Percentiles rank a stretch among this genome's conserved stretches.
Conservation (phyloP, 2,329 filamentous ascomycete genomes). For the Fusarium subtropicale region DNA sequence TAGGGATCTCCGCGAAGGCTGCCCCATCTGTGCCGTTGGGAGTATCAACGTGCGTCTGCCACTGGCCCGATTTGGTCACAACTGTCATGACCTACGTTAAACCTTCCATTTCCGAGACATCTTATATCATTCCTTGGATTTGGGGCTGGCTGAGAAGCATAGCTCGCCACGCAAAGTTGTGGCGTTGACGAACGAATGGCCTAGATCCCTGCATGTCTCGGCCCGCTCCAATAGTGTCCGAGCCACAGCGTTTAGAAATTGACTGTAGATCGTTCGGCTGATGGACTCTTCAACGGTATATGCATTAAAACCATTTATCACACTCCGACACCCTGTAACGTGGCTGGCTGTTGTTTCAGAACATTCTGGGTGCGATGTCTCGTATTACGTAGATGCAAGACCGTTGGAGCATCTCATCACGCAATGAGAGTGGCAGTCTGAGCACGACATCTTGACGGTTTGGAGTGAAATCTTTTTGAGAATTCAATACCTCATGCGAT, state of each 20-base stretch:
- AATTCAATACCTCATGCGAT: no score
- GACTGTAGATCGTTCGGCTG: accelerated
- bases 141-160: neutral
- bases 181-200: neutral
- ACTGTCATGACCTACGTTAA: accelerated
- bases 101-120: accelerated
- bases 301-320: neutral
- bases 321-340: neutral
- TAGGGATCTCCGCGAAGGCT: neutral
- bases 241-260: neutral
- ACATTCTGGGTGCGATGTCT: neutral
- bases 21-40: accelerated
- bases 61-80: neutral
- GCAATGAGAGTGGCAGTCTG: neutral
- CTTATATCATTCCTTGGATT: accelerated
- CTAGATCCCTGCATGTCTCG: constrained; percentile 2
- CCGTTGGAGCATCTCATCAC: neutral
- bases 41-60: neutral
- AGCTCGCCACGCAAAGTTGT: neutral
- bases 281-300: neutral
- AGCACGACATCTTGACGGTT: neutral
- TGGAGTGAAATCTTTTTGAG: no score
- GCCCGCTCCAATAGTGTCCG: neutral
- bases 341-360: neutral
- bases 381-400: neutral